These are phyloP conservation scores for Clavariopsis aquatica DNA, from an alignment of 495 filamentous ascomycete genomes.

Conservation along the genomic window DNA sequence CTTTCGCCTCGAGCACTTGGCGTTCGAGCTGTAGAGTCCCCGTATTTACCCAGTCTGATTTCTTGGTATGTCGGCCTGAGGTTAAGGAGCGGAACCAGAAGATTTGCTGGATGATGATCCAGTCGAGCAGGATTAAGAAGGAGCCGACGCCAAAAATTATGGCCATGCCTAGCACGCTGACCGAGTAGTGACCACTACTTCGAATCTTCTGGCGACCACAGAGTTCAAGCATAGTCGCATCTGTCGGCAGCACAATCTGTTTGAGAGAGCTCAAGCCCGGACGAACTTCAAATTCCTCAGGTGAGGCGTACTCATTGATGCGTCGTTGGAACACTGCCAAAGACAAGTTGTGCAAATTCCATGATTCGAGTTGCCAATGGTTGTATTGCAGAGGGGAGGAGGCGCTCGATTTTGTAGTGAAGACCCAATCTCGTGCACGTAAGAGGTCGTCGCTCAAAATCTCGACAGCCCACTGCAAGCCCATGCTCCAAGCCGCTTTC, in stretches of 20 bases:
- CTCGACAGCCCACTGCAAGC: conserved; percentile 17
- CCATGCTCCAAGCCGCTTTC: conserved; percentile 28
- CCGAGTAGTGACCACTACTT: conserved; percentile 17
- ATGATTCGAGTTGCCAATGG: conserved; percentile 30
- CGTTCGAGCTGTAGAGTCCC: conserved; percentile 27
- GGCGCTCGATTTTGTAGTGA: neutral
- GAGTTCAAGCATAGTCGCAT: conserved; percentile 11
- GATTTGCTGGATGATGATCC: conserved; percentile 17
- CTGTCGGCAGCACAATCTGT: conserved; percentile 9
- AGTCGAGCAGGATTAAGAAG: conserved; percentile 33
- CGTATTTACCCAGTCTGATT: conserved; percentile 22
- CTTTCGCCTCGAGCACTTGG: conserved; percentile 18
- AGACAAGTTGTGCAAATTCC: conserved; percentile 34
- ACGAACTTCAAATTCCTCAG: conserved; percentile 19
- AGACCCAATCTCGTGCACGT: conserved; percentile 23
- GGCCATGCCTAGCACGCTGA: conserved; percentile 31
- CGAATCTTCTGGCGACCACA: conserved; percentile 31
- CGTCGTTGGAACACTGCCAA: conserved; percentile 29
- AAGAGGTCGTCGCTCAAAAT: conserved; percentile 17
- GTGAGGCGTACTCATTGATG: conserved; percentile 27
- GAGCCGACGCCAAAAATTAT: conserved; percentile 34
- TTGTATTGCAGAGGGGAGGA: conserved; percentile 14
- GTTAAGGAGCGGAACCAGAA: conserved; percentile 22
- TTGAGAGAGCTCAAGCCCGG: conserved; percentile 11
- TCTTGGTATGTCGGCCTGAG: conserved; percentile 5